phyloP scores from a whole-genome alignment of 2,329 filamentous ascomycete species.

The Hypoxylon sp. region DNA sequence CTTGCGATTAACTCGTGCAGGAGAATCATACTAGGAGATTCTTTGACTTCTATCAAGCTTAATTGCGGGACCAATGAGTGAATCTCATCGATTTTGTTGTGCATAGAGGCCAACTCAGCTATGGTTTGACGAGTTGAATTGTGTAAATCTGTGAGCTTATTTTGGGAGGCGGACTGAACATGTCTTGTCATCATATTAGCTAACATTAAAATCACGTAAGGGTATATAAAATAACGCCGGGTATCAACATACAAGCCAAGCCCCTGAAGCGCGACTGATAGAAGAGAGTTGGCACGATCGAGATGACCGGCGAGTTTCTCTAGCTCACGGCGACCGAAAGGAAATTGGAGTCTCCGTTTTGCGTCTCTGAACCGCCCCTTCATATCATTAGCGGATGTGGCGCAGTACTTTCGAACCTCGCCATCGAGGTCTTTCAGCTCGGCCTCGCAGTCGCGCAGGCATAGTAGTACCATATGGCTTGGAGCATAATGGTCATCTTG shows the following conservation, averaged over 20 bases:
- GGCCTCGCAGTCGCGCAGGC: not conserved
- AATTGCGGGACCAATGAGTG: not conserved
- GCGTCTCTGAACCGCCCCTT: constrained; percentile 5
- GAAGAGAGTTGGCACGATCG: not conserved
- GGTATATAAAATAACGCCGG: not conserved
- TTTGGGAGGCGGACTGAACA: not conserved
- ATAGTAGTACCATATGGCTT: not conserved
- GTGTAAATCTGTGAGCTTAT: constrained; percentile 2
- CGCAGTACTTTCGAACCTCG: not conserved
- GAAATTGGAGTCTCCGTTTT: not conserved
- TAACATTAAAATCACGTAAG: not conserved
- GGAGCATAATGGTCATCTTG: constrained; percentile 1
- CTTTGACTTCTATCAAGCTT: not conserved
- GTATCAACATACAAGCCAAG: constrained; percentile 1
- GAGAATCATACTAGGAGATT: not conserved
- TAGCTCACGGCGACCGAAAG: constrained; percentile 3
- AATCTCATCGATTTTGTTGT: not conserved
- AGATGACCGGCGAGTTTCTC: not conserved
- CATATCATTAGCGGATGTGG: not conserved
- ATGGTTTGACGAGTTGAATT: not conserved
- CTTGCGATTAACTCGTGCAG: constrained; percentile 1
- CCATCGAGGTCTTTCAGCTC: not conserved
- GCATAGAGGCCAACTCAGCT: not conserved
- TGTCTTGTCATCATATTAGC: not conserved
- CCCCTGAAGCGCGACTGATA: constrained; percentile 1